Conservation (phyloP, 345 rosid species). For the Citrus trifoliata region DNA sequence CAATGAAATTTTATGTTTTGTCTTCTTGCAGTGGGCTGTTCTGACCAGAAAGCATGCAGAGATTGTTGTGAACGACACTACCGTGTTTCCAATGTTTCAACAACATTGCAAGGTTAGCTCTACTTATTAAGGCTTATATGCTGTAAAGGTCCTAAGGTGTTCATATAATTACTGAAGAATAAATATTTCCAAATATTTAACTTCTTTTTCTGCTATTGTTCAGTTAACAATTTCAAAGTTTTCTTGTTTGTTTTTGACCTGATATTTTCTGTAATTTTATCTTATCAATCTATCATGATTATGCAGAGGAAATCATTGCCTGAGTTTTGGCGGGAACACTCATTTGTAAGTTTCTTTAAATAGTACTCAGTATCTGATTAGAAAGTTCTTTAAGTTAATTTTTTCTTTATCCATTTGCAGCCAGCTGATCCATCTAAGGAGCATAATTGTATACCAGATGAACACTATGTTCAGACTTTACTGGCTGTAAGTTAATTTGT, state of each 20-base stretch:
- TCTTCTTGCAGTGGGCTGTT: slow-evolving; percentile 76
- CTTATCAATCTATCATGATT: slow-evolving; percentile 10
- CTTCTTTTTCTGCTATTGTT: neutral
- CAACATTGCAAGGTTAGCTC: slow-evolving; percentile 84
- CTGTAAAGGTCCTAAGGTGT: neutral
- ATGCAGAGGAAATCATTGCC: slow-evolving; percentile 83
- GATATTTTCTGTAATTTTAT: neutral
- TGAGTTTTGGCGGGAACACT: slow-evolving; percentile 90
- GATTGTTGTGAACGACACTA: slow-evolving; percentile 70
- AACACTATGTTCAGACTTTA: slow-evolving; percentile 92
- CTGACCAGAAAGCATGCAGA: slow-evolving; percentile 86
- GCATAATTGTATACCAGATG: slow-evolving; percentile 97
- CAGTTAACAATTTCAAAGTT: neutral
- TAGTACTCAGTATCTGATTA: neutral
- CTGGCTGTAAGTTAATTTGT: slow-evolving; percentile 63
- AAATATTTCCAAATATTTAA: neutral
- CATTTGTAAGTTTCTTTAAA: slow-evolving; percentile 54
- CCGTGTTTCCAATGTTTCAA: slow-evolving; percentile 82
- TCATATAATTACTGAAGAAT: neutral
- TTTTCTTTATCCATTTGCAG: slow-evolving; percentile 38
- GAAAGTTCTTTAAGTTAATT: neutral
- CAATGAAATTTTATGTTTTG: slow-evolving; percentile 5
- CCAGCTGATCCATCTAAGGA: slow-evolving; percentile 74
- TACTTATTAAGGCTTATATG: slow-evolving; percentile 23
- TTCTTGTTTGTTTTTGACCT: slow-evolving; percentile 6